phyloP scores from a whole-genome alignment of 2,329 filamentous ascomycete species.

The Ceratocystis colombiana region DNA sequence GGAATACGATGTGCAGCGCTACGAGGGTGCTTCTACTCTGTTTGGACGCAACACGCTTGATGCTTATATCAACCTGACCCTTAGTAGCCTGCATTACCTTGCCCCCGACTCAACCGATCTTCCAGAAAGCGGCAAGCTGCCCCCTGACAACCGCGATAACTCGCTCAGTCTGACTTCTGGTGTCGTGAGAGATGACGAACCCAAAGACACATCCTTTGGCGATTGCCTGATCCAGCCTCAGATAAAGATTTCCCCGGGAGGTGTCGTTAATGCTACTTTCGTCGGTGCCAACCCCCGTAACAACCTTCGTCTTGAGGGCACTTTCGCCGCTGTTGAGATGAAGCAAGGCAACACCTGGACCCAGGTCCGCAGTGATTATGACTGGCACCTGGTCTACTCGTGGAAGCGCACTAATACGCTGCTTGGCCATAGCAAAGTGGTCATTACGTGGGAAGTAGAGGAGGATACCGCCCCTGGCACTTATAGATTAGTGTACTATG shows the following conservation, averaged over 20 bases:
- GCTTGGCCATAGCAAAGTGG: conserved; percentile 65
- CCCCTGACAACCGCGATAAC: conserved; percentile 66
- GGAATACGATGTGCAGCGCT: conserved; percentile 56
- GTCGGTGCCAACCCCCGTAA: conserved; percentile 83
- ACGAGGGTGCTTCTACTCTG: conserved; percentile 82
- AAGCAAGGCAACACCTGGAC: conserved; percentile 43
- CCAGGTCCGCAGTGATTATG: conserved; percentile 59
- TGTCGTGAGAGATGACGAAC: conserved; percentile 61
- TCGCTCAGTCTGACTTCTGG: conserved; percentile 69
- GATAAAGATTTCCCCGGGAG: conserved; percentile 40
- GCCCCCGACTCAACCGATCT: conserved; percentile 36
- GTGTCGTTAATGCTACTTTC: conserved; percentile 56
- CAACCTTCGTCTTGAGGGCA: conserved; percentile 65
- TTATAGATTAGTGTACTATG: conserved; percentile 75
- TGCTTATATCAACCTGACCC: conserved; percentile 73
- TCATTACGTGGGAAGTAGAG: conserved; percentile 58
- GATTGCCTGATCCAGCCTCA: conserved; percentile 47
- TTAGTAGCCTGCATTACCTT: conserved; percentile 59
- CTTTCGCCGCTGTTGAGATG: conserved; percentile 64
- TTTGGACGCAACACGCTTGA: conserved; percentile 77
- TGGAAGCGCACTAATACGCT: conserved; percentile 66
- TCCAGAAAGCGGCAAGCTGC: conserved; percentile 44
- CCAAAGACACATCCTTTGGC: conserved; percentile 59
- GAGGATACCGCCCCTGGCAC: conserved; percentile 48
- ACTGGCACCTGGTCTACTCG: conserved; percentile 72